A percentile compares a stretch with the other conserved stretches of the same genome.
Conservation (phyloP, 805 yeast genomes). For the Priceomyces melissophilus region DNA sequence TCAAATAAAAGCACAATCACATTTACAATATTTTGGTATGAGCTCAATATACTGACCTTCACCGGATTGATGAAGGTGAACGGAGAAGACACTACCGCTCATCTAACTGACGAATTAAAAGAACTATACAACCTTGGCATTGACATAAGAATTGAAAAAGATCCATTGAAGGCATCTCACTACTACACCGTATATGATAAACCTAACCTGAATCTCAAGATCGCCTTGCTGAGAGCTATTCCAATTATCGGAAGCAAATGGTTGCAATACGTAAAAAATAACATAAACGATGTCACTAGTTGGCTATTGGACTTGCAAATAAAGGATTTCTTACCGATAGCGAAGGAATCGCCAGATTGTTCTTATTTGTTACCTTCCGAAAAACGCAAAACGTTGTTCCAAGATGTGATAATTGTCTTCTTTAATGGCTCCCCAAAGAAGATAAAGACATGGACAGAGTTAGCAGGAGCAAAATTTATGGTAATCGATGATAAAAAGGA, state of each 20-base stretch:
- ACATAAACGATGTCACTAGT: slow-evolving; percentile 10
- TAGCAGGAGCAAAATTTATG: background rate
- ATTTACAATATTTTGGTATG: slow-evolving; percentile 20
- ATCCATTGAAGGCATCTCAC: slow-evolving; percentile 20
- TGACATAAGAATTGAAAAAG: slow-evolving; percentile 18
- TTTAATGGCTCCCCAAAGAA: slow-evolving; percentile 5
- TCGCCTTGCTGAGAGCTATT: slow-evolving; percentile 25
- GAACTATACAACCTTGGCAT: slow-evolving; percentile 7
- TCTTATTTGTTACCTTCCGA: slow-evolving; percentile 11
- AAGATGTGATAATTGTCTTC: slow-evolving; percentile 8
- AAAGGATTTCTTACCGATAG: slow-evolving; percentile 13
- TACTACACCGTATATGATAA: slow-evolving; percentile 14
- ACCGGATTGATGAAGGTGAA: background rate
- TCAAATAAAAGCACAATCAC: slow-evolving; percentile 2
- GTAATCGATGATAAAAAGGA: background rate
- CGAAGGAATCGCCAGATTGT: background rate
- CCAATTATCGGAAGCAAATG: slow-evolving; percentile 26
- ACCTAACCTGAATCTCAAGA: slow-evolving; percentile 12
- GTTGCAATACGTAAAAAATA: slow-evolving; percentile 14
- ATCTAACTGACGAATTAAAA: slow-evolving; percentile 4
- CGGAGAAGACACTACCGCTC: background rate
- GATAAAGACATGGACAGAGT: slow-evolving; percentile 11
- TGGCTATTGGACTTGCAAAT: slow-evolving; percentile 21
- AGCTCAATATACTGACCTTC: slow-evolving; percentile 12
- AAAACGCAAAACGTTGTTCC: slow-evolving; percentile 14